Evolutionary conservation across 1,284 basidiomycete genomes (phyloP), one percentile per base, ranked within the genome.

Genomic region (Stygiomarasmius scandens): DNA sequence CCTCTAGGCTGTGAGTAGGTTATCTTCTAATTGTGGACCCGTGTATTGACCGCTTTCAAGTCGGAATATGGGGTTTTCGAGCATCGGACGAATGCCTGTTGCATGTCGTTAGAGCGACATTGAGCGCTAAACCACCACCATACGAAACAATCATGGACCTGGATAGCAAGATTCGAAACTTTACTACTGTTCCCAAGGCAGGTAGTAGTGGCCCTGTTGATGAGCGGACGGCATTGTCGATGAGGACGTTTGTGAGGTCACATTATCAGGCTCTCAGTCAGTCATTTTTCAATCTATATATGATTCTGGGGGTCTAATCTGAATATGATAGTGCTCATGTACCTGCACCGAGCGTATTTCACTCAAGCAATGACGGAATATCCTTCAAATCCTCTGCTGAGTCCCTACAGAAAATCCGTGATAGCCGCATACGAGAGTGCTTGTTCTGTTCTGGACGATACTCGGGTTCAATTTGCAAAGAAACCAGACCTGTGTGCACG

Each of bases 271-370:
- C 79, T 58, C 69, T 82, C 48, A 74, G 81, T 82, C 61, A 58
- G 74, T 72, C 43, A 22, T 53, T 41, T 27, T 0, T 19, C 23
- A 22, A 19, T 57, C 22, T 25, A 19, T 41, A 20, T 36, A 14
- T 25, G 29, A 3, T 43, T 24, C 6, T 34, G 55, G 24, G 14
- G 25, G 24, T 41, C 24, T 53, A 49, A 43, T 22, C 56, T 60
- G 8, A 46, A 11, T 24, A 52, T 41, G 52, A 44, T 58, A 81
- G 81, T 77, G 65, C 68, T 81, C 9, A 62, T 83, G 44, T 80
- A 77, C 64, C 67, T 82, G 24, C 81, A 83, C 63, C 72, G 80
- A 47, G 72, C 75, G 14, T 79, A 75, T 64, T 82, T 82, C 62
- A 77, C 77, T 5, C 76, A 79, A 60, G 78, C 76, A 3, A 71